Conservation (phyloP, 768 basidiomycete species). For the Lactifluus subvellereus region DNA sequence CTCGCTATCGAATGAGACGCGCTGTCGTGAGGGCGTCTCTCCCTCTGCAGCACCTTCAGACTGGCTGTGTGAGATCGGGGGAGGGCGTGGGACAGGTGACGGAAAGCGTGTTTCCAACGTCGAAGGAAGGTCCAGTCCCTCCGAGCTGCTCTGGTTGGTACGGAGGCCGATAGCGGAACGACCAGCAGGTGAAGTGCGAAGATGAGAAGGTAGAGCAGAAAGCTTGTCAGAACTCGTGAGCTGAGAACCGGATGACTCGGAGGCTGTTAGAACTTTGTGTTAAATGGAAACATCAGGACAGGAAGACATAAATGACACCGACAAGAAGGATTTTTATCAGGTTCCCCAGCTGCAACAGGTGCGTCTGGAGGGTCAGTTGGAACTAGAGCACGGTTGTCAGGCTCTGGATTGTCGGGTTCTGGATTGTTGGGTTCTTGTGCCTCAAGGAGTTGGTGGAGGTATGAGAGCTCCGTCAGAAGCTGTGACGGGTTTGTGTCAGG, state of each 20-base stretch:
- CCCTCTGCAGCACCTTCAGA: slow-evolving; percentile 36
- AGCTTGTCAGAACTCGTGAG: slow-evolving; percentile 43
- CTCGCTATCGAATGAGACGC: slow-evolving; percentile 54
- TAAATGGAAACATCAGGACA: neutral
- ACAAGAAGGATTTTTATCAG: slow-evolving; percentile 1
- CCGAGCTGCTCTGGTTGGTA: slow-evolving; percentile 33
- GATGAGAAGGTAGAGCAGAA: slow-evolving; percentile 32
- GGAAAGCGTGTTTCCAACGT: neutral
- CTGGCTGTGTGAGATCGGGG: slow-evolving; percentile 25
- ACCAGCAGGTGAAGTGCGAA: slow-evolving; percentile 32
- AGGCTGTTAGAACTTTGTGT: slow-evolving; percentile 20
- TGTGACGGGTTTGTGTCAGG: neutral
- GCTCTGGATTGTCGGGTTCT: no score
- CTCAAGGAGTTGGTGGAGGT: slow-evolving; percentile 5
- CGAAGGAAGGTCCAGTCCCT: slow-evolving; percentile 29
- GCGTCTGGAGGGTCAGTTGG: neutral
- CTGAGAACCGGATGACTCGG: slow-evolving; percentile 30
- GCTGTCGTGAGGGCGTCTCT: slow-evolving; percentile 44
- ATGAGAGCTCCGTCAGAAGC: neutral
- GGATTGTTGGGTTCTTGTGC: neutral
- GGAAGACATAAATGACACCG: neutral
- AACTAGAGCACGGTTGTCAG: neutral
- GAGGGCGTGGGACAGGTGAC: slow-evolving; percentile 22
- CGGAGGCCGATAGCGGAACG: slow-evolving; percentile 32
- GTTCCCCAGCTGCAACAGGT: neutral